Base-by-base conservation (phyloP, 345 rosid species). In the Aquilaria malaccensis region DNA sequence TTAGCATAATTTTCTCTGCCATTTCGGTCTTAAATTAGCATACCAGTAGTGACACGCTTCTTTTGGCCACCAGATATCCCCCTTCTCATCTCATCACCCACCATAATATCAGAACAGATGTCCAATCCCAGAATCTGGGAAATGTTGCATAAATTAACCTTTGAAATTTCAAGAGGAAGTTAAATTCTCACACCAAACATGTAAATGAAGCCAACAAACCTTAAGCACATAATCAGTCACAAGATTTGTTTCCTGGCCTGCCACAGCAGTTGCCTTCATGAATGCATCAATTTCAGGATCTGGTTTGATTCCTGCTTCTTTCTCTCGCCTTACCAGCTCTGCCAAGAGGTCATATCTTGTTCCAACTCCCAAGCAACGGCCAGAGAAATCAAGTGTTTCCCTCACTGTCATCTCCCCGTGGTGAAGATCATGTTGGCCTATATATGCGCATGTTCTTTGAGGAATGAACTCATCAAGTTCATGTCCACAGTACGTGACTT, bases 31-130 rank as follows among this genome's bases (percentile, higher is more conserved):
- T 41, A 7, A 54, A 63, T 30, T 57, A 48, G 10, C 50, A 14
- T 64, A 71, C 88, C 88, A 6, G 85, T 84, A 30, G 84, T 84
- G 13, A 81, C 81, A 6, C 89, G 78, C 62, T 81, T 81, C 78
- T 77, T 81, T 51, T 84, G 85, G 52, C 90, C 86, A 2, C 90
- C 90, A 0, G 87, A 84, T 46, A 84, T 81, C 50, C 84, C 89
- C 57, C 89, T 71, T 58, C 79, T 77, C 89, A 84, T 81, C 1
- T 77, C 83, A 74, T 84, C 72, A 22, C 89, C 89, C 63, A 84
- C 84, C 74, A 77, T 74, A 37, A 71, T 81, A 66, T 84, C 84
- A 60, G 79, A 74, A 56, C 89, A 81, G 5, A 79, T 76, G 32
- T 84, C 86, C 30, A 81, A 59, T 55, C 89, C 89, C 6, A 84